A percentile compares a stretch with the other conserved stretches of the same genome.
phyloP scores from a whole-genome alignment of 148 eudicot species.

The Silene uniflora region DNA sequence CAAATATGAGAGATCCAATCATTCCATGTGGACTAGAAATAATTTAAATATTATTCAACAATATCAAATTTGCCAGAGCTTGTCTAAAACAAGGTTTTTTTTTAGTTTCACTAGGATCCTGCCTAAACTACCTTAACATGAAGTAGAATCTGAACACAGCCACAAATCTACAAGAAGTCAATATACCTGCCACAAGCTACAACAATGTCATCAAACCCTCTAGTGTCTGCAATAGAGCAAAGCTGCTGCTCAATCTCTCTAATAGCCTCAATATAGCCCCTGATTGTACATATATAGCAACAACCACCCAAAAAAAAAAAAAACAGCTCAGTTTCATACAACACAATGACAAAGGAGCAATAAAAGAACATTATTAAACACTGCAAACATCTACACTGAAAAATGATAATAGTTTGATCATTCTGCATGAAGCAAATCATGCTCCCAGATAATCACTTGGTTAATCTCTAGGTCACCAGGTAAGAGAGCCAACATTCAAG shows the following conservation, averaged over 20 bases:
- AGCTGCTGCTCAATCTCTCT: slow-evolving; percentile 86
- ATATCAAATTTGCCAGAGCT: not conserved
- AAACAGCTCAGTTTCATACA: not conserved
- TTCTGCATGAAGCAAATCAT: not conserved
- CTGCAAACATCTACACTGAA: not conserved
- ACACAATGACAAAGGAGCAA: not conserved
- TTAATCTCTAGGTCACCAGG: not conserved
- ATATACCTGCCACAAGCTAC: slow-evolving; percentile 95
- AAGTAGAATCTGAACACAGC: slow-evolving; percentile 10
- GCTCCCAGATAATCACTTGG: not conserved
- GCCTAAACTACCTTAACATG: not conserved
- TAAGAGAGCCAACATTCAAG: not conserved
- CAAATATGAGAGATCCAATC: not conserved
- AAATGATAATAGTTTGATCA: slow-evolving; percentile 5
- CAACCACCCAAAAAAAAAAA: no score
- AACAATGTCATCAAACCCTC: slow-evolving; percentile 82
- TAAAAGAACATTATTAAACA: slow-evolving; percentile 3
- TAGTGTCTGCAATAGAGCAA: slow-evolving; percentile 25
- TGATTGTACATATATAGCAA: slow-evolving; percentile 27
- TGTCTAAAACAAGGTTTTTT: not conserved
- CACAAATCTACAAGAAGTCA: not conserved
- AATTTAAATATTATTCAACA: not conserved
- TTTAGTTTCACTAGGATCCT: not conserved
- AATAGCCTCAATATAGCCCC: slow-evolving; percentile 95
- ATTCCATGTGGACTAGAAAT: not conserved